These are phyloP conservation scores for Tinospora cordifolia DNA, from an alignment of 164 flowering plant genomes.

Conservation along the genomic window DNA sequence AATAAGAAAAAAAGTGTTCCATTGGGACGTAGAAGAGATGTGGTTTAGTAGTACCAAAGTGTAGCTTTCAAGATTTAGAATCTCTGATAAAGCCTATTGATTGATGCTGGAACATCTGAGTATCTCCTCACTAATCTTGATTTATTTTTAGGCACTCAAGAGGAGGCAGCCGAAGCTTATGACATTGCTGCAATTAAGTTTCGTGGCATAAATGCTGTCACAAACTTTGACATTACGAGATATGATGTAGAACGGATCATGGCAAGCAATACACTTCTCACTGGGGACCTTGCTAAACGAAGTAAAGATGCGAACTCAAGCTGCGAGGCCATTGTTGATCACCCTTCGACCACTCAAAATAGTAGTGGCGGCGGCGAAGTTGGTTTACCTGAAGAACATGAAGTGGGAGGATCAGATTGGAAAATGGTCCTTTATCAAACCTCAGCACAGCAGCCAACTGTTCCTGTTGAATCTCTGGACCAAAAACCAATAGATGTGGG, in stretches of 20 bases:
- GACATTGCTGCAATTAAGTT: slow-evolving; percentile 94
- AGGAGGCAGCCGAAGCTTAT: slow-evolving; percentile 96
- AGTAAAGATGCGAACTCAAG: slow-evolving; percentile 24
- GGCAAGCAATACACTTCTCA: slow-evolving; percentile 57
- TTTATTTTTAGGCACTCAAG: slow-evolving; percentile 61
- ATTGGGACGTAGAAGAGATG: not conserved
- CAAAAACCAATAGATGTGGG: slow-evolving; percentile 21
- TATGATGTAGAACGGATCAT: slow-evolving; percentile 80
- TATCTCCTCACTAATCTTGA: not conserved
- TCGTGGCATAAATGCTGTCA: slow-evolving; percentile 80
- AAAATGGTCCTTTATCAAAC: slow-evolving; percentile 34
- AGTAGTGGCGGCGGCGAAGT: no score
- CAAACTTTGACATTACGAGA: slow-evolving; percentile 86
- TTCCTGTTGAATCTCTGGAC: slow-evolving; percentile 24
- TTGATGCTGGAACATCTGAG: not conserved
- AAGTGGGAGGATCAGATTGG: slow-evolving; percentile 34
- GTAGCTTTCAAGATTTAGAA: not conserved
- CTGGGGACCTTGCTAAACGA: slow-evolving; percentile 50
- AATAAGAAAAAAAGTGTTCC: not conserved
- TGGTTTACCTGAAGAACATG: slow-evolving; percentile 19
- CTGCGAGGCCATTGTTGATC: slow-evolving; percentile 4
- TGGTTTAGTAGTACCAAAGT: not conserved
- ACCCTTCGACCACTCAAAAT: slow-evolving; percentile 15
- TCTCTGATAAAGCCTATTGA: not conserved
- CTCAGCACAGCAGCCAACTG: slow-evolving; percentile 17